Evolutionary conservation across 1,284 basidiomycete genomes (phyloP).

Genomic region (Coniferiporia sulphurascens): DNA sequence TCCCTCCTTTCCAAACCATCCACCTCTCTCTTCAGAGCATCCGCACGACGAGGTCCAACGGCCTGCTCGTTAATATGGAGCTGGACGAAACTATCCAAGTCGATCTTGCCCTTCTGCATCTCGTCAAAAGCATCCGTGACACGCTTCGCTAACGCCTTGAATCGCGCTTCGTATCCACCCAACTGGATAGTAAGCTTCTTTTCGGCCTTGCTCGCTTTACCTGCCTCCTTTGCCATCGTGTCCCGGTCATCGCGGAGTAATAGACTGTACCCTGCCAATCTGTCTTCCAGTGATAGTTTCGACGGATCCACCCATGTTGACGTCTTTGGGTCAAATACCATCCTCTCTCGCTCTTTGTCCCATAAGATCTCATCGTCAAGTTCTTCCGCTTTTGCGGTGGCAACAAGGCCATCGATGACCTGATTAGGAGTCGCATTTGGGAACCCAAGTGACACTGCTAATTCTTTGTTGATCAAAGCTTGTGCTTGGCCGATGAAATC

Average conservation of each 20-base stretch:
- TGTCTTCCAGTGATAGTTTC: conserved; percentile 51
- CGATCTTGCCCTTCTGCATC: conserved; percentile 60
- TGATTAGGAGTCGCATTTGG: conserved; percentile 78
- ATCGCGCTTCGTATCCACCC: conserved; percentile 87
- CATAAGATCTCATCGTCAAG: conserved; percentile 60
- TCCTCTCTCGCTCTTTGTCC: conserved; percentile 53
- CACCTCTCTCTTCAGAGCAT: conserved; percentile 79
- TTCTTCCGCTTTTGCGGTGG: conserved; percentile 56
- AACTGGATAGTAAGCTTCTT: conserved; percentile 87
- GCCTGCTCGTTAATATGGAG: conserved; percentile 69
- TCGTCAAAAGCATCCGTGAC: conserved; percentile 68
- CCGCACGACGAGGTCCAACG: conserved; percentile 71
- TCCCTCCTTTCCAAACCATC: conserved; percentile 74
- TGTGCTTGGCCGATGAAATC: conserved; percentile 73
- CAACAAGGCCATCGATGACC: conserved; percentile 67
- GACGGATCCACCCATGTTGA: conserved; percentile 67
- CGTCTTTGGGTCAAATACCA: conserved; percentile 58
- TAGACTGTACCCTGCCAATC: conserved; percentile 59
- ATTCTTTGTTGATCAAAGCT: conserved; percentile 70
- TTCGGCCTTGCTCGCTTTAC: conserved; percentile 81
- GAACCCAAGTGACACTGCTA: conserved; percentile 78
- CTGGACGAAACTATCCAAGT: conserved; percentile 74
- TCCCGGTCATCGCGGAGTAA: conserved; percentile 64
- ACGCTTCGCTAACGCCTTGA: conserved; percentile 62
- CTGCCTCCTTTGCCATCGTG: conserved; percentile 80